phyloP scores from a whole-genome alignment of 73 alveolate species.

The Uronychia setigera region DNA sequence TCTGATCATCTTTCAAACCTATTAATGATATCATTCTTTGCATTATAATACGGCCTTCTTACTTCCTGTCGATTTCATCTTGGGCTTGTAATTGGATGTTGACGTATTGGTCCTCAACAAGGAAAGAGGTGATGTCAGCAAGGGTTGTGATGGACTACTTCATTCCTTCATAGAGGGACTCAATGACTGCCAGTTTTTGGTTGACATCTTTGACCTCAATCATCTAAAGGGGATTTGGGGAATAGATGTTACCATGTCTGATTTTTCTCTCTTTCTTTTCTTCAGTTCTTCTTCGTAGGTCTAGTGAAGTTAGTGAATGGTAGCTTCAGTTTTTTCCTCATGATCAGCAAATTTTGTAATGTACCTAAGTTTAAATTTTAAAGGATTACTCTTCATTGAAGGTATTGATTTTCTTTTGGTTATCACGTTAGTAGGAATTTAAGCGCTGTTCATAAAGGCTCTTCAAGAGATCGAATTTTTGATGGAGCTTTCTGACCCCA shows the following conservation, averaged over 20 bases:
- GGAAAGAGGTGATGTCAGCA: not conserved
- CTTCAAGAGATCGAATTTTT: not conserved
- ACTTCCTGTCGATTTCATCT: not conserved
- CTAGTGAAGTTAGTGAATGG: no score
- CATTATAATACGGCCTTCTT: not conserved
- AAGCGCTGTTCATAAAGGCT: no score
- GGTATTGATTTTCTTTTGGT: no score
- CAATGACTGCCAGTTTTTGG: not conserved
- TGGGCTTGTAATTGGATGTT: not conserved
- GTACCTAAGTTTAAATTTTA: no score
- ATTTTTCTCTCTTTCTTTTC: not conserved
- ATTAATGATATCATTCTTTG: not conserved
- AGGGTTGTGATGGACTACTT: not conserved
- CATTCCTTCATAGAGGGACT: not conserved
- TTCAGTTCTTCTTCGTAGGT: not conserved
- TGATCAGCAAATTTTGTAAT: no score
- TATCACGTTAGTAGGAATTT: no score
- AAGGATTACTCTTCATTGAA: no score
- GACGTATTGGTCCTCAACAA: not conserved
- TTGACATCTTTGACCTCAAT: not conserved
- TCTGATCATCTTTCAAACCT: not conserved
- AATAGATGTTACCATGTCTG: not conserved
- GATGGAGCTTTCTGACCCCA: not conserved
- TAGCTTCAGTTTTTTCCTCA: no score
- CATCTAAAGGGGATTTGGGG: not conserved